A percentile compares a stretch with the other conserved stretches of the same genome.
Evolutionary conservation across 192 early-diverging fungal species (phyloP).

Genomic region (Fimicolochytrium jonesii): DNA sequence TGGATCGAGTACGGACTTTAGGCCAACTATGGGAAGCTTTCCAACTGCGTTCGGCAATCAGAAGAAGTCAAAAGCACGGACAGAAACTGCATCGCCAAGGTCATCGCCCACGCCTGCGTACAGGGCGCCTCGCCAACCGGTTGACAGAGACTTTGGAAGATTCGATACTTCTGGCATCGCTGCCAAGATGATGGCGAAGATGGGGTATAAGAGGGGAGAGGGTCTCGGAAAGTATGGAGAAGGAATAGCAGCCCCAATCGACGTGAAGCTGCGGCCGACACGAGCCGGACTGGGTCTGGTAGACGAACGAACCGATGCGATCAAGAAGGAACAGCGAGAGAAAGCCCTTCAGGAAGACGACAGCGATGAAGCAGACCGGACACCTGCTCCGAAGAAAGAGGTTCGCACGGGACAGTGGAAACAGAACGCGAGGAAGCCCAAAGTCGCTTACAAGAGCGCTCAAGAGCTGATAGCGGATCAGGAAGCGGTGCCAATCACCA

Average conservation of each 20-base stretch:
- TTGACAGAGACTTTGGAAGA: constrained; percentile 73
- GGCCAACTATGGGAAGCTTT: too few relatives aligned
- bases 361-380: constrained; percentile 26
- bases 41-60: not conserved
- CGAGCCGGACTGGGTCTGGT: constrained; percentile 84
- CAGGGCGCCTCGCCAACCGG: not conserved
- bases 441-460: constrained; percentile 71
- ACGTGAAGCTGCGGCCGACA: constrained; percentile 75
- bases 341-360: constrained; percentile 47
- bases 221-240: constrained; percentile 82
- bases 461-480: constrained; percentile 65
- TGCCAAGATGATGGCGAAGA: constrained; percentile 78
- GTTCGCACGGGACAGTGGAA: constrained; percentile 34
- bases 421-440: constrained; percentile 45
- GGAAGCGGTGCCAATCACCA: constrained; percentile 12
- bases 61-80: not conserved
- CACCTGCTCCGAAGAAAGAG: constrained; percentile 21
- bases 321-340: constrained; percentile 48
- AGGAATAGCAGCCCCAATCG: constrained; percentile 89
- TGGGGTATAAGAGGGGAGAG: constrained; percentile 86
- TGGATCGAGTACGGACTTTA: too few relatives aligned
- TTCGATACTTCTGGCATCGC: constrained; percentile 80
- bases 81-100: not conserved
- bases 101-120: too few relatives aligned
- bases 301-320: constrained; percentile 68